Conservation (phyloP, 331 rosid genomes). For the Dryas integrifolia region DNA sequence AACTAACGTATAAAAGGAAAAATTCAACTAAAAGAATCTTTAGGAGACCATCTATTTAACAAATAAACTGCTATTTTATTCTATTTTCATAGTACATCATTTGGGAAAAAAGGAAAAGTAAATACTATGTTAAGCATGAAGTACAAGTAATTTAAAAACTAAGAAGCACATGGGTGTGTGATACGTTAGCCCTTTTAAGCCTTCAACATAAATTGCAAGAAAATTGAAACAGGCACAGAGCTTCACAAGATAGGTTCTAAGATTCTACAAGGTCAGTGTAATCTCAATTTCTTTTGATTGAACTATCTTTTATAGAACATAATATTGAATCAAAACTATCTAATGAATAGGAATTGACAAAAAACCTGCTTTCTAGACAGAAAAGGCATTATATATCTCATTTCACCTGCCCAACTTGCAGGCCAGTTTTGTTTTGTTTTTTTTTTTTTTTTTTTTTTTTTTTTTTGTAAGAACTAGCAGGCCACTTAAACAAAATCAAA, state of each 20-base stretch:
- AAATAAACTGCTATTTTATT: neutral
- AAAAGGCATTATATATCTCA: neutral
- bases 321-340: neutral
- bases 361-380: neutral
- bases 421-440: neutral
- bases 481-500: neutral
- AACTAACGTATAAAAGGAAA: slow-evolving; percentile 2
- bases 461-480: no score
- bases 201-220: neutral
- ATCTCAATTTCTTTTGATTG: neutral
- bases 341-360: neutral
- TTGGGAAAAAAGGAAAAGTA: neutral
- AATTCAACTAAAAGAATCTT: neutral
- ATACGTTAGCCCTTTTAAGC: neutral
- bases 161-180: neutral
- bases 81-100: neutral
- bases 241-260: neutral
- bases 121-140: neutral
- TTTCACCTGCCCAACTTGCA: neutral
- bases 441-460: no score
- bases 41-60: slow-evolving; percentile 1
- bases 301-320: neutral
- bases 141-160: neutral
- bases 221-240: neutral
- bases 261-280: slow-evolving; percentile 1